These are phyloP conservation scores for Abelmoschus esculentus DNA, from an alignment of 345 rosid genomes.

Conservation along the genomic window DNA sequence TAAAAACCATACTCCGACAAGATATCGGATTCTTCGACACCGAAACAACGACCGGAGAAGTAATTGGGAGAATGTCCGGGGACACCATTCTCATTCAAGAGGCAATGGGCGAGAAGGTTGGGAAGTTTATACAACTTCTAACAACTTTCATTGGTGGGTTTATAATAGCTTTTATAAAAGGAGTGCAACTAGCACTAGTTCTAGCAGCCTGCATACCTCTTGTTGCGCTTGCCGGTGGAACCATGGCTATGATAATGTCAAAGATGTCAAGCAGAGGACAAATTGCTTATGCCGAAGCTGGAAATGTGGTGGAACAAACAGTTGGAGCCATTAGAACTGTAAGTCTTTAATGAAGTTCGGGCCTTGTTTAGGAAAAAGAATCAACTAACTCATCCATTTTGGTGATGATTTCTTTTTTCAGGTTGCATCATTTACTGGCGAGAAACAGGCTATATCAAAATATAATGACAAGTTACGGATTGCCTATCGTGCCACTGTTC, in stretches of 20 bases:
- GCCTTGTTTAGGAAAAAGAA: not conserved
- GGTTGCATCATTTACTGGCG: conserved; percentile 92
- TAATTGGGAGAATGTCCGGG: conserved; percentile 87
- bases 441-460: conserved; percentile 56
- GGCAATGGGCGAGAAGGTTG: conserved; percentile 95
- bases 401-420: not conserved
- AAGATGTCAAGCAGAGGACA: conserved; percentile 75
- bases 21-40: conserved; percentile 79
- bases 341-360: conserved; percentile 8
- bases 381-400: not conserved
- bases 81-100: conserved; percentile 89
- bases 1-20: conserved; percentile 76
- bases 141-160: conserved; percentile 69
- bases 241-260: conserved; percentile 45
- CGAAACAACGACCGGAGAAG: conserved; percentile 83
- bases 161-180: conserved; percentile 47
- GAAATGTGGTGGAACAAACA: conserved; percentile 77
- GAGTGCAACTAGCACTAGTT: conserved; percentile 48
- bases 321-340: conserved; percentile 81
- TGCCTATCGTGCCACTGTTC: conserved; percentile 44
- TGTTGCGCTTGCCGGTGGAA: conserved; percentile 45
- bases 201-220: conserved; percentile 58
- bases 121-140: conserved; percentile 57
- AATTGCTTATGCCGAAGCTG: conserved; percentile 80
- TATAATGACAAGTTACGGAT: conserved; percentile 48